These are phyloP conservation scores for Aristolochia contorta DNA, from an alignment of 164 flowering plant species.

Conservation along the genomic window DNA sequence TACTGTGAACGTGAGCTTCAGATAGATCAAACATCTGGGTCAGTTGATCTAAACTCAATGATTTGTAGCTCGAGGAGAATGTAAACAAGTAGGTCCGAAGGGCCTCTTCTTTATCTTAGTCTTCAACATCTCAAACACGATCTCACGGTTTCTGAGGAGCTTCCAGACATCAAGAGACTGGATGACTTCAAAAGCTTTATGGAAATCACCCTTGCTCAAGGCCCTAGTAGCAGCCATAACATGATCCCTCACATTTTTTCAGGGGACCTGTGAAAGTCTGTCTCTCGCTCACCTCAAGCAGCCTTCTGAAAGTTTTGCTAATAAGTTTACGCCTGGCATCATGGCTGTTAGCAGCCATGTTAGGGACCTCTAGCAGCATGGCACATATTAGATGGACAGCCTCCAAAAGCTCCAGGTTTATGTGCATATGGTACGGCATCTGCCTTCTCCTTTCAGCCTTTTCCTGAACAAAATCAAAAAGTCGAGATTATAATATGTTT, in stretches of 20 bases:
- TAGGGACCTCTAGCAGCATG: constrained; percentile 95
- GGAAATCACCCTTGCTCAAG: constrained; percentile 64
- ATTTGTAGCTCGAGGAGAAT: constrained; percentile 50
- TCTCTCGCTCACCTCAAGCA: constrained; percentile 76
- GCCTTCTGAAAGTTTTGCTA: constrained; percentile 77
- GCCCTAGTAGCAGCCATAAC: constrained; percentile 88
- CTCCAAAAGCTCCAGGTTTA: constrained; percentile 88
- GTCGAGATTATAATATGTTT: neutral
- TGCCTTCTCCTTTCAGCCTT: constrained; percentile 84
- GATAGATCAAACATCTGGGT: constrained; percentile 76
- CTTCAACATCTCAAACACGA: constrained; percentile 66
- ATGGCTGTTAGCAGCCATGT: constrained; percentile 74
- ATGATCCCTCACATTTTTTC: constrained; percentile 91
- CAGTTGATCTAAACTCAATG: constrained; percentile 69
- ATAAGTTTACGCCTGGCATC: constrained; percentile 74
- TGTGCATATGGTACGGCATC: constrained; percentile 99
- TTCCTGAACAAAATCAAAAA: constrained; percentile 40
- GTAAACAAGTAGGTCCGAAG: constrained; percentile 75
- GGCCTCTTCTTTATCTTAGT: constrained; percentile 86
- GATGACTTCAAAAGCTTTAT: constrained; percentile 56
- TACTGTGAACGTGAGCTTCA: constrained; percentile 41
- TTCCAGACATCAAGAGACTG: constrained; percentile 77
- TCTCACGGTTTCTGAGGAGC: constrained; percentile 51
- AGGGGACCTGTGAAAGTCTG: constrained; percentile 91
- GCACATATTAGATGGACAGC: constrained; percentile 84